A percentile compares a stretch with the other conserved stretches of the same genome.
Evolutionary conservation across 352 stramenopile genomes (phyloP).

Genomic region (Phytopythium boreale): DNA sequence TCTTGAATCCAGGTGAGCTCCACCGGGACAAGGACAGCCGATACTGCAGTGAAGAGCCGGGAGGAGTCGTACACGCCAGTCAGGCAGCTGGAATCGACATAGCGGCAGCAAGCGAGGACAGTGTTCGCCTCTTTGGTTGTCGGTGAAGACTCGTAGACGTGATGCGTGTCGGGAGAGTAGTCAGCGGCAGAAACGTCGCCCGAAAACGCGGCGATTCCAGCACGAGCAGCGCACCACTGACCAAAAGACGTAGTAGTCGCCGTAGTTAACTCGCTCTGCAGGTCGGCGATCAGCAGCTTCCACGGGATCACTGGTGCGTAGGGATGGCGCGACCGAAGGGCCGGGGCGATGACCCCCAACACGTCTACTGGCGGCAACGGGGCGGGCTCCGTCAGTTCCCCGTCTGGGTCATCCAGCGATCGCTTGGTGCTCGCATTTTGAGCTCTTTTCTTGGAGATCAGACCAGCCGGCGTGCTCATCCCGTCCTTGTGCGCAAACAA

Average conservation of each 20-base stretch:
- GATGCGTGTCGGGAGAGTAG: constrained; percentile 22
- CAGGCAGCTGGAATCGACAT: constrained; percentile 39
- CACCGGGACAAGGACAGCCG: constrained; percentile 53
- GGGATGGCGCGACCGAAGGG: constrained; percentile 21
- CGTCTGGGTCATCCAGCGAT: neutral
- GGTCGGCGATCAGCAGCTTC: constrained; percentile 77
- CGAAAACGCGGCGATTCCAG: constrained; percentile 22
- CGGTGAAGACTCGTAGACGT: constrained; percentile 20
- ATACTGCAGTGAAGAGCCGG: constrained; percentile 41
- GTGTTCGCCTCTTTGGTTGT: constrained; percentile 5
- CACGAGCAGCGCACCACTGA: constrained; percentile 63
- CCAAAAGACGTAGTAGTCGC: constrained; percentile 56
- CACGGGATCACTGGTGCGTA: constrained; percentile 28
- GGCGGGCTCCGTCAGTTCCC: neutral
- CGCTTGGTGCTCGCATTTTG: neutral
- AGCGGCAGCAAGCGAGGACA: constrained; percentile 53
- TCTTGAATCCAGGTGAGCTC: constrained; percentile 43
- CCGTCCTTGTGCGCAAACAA: neutral
- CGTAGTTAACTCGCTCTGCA: constrained; percentile 26
- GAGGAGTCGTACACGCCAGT: constrained; percentile 5
- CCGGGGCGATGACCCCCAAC: constrained; percentile 21
- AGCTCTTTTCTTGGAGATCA: constrained; percentile 1
- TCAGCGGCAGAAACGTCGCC: constrained; percentile 18
- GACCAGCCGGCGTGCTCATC: neutral
- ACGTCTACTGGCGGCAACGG: constrained; percentile 26